Conservation (phyloP, 805 yeast genomes). For the Cyberlindnera bimundalis region DNA sequence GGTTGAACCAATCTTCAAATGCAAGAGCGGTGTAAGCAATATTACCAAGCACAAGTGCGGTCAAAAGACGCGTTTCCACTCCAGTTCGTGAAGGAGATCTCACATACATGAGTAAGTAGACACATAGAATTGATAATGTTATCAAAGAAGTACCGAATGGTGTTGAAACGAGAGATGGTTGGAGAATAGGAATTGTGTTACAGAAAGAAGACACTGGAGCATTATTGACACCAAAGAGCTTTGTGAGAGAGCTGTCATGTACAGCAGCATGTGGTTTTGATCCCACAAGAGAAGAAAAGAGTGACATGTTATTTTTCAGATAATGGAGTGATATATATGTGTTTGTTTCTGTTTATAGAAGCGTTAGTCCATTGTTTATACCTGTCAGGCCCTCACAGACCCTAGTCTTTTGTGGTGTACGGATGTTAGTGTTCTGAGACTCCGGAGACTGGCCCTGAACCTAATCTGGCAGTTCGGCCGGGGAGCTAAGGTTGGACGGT, state of each 20-base stretch:
- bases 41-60: conserved; percentile 23
- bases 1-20: conserved; percentile 27
- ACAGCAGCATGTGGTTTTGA: neutral
- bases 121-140: conserved; percentile 10
- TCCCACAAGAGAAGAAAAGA: conserved; percentile 3
- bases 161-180: conserved; percentile 27
- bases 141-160: conserved; percentile 25
- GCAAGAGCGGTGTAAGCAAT: conserved; percentile 13
- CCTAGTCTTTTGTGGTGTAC: no score
- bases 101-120: conserved; percentile 15
- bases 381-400: no score
- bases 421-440: no score
- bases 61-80: conserved; percentile 25
- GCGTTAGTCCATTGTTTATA: no score
- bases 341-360: no score
- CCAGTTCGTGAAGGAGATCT: conserved; percentile 10
- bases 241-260: conserved; percentile 11
- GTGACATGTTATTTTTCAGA: no score
- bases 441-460: no score
- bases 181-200: conserved; percentile 20
- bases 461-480: no score
- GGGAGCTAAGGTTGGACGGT: no score
- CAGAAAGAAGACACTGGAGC: conserved; percentile 27
- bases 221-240: conserved; percentile 24
- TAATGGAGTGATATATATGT: no score